These are phyloP conservation scores for Dichotomocladium elegans DNA, from an alignment of 371 early-diverging fungal genomes.

Conservation along the genomic window DNA sequence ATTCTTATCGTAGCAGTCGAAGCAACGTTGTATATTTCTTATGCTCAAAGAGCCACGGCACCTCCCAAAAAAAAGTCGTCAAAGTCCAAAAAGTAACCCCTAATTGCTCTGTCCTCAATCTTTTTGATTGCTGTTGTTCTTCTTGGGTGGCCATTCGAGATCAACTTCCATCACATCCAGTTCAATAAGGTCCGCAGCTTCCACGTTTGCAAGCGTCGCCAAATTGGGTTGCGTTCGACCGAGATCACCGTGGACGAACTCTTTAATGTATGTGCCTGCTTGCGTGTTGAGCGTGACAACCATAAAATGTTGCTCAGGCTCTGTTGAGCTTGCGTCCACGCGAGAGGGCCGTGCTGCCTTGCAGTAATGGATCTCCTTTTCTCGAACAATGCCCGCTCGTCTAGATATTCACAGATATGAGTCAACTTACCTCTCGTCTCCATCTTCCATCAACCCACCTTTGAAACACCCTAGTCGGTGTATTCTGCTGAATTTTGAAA, in stretches of 20 bases:
- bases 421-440: too few species aligned
- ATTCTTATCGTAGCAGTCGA: constrained; percentile 57
- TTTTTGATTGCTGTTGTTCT: background rate
- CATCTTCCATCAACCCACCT: constrained; percentile 40
- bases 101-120: background rate
- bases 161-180: constrained; percentile 85
- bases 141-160: constrained; percentile 61
- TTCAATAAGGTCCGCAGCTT: constrained; percentile 76
- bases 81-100: constrained; percentile 4
- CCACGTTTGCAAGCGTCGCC: constrained; percentile 56
- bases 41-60: constrained; percentile 16
- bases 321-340: constrained; percentile 5
- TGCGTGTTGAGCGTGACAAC: constrained; percentile 72
- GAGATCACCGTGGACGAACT: constrained; percentile 96
- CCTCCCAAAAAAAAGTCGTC: constrained; percentile 19
- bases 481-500: constrained; percentile 81
- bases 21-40: constrained; percentile 36
- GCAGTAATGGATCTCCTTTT: constrained; percentile 63
- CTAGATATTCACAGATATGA: constrained; percentile 26
- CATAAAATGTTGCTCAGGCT: constrained; percentile 41
- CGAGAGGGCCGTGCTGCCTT: constrained; percentile 16
- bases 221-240: constrained; percentile 90
- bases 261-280: constrained; percentile 98
- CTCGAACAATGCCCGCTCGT: constrained; percentile 71
- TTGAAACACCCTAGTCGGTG: constrained; percentile 93